Evolutionary conservation across 345 rosid genomes (phyloP).

Genomic region (Citrus cavaleriei): DNA sequence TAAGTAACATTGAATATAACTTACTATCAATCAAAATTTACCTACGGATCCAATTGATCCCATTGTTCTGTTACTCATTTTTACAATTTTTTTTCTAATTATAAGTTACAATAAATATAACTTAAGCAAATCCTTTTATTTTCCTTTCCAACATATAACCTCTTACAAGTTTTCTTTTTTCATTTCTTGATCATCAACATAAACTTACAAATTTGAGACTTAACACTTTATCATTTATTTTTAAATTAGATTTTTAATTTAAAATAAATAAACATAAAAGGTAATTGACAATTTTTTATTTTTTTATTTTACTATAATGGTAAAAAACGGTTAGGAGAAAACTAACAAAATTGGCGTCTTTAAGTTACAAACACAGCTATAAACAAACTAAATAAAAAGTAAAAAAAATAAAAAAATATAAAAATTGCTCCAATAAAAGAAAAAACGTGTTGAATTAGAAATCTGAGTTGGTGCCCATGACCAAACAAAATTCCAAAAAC

Average conservation of each 20-base stretch:
- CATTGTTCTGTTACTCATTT: no score
- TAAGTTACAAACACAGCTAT: background rate
- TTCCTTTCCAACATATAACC: no score
- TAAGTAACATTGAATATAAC: no score
- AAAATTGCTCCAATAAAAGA: slow-evolving; percentile 8
- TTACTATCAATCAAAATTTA: no score
- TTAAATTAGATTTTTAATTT: background rate
- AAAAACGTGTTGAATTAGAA: slow-evolving; percentile 19
- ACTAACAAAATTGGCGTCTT: background rate
- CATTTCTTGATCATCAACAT: background rate
- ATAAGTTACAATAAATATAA: no score
- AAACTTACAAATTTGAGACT: background rate
- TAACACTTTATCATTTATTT: background rate
- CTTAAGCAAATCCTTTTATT: no score
- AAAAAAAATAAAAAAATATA: background rate
- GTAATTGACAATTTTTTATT: background rate
- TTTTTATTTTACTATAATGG: background rate
- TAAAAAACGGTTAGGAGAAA: background rate
- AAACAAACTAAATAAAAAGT: background rate
- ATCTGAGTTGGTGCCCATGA: slow-evolving; percentile 7
- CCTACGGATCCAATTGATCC: no score
- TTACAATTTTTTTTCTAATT: no score
- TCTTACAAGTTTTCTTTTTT: no score
- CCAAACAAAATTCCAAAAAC: slow-evolving; percentile 2
- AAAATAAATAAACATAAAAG: background rate